Evolutionary conservation across 345 rosid genomes (phyloP), one percentile per base, ranked within the genome.

Genomic region (Eutrema heterophyllum): DNA sequence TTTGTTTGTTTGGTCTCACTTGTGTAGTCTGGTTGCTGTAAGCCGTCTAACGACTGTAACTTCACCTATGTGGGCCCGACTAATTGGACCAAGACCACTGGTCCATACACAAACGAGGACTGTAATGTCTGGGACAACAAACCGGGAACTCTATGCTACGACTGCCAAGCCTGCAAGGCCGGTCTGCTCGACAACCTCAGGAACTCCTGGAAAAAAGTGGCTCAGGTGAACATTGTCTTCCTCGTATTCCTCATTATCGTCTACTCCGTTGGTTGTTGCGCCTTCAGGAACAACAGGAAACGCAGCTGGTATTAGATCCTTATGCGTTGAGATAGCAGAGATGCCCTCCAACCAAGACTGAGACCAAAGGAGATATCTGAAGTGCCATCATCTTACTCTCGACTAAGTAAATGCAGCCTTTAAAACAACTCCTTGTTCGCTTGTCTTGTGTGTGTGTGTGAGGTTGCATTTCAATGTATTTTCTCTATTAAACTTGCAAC

Each of bases 1-100:
- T 33, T 64, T 26, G 4, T 1, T 4, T 18, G 13, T 43, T 39
- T 29, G 24, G 5, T 9, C n/a, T 9, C 12, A 15, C n/a, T 64
- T 65, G 59, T 77, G 81, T 85, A 94, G 99, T 86, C 99, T 74
- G 99, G 99, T 43, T 94, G 99, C 87, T 94, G 98, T 76, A 94
- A 91, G 88, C 98, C 97, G 32, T 83, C 97, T 0, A 79, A 86
- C 41, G 90, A 81, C 72, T 94, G 99, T 75, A 84, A 76, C 30
- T 94, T 83, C 77, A 74, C 79, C 10, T 94, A 89, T 18, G 88
- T 57, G 46, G 56, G 71, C 14, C 95, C 97, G 24, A 87, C 83
- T n/a, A 73, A 33, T 39, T 94, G 98, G 98, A 86, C 76, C 18
- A 58, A 69, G 70, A 21, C 71, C 4, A 0, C 41, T 36, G 68